Base-by-base conservation (phyloP, 352 stramenopile species). In the Pythium grandisporangium region DNA sequence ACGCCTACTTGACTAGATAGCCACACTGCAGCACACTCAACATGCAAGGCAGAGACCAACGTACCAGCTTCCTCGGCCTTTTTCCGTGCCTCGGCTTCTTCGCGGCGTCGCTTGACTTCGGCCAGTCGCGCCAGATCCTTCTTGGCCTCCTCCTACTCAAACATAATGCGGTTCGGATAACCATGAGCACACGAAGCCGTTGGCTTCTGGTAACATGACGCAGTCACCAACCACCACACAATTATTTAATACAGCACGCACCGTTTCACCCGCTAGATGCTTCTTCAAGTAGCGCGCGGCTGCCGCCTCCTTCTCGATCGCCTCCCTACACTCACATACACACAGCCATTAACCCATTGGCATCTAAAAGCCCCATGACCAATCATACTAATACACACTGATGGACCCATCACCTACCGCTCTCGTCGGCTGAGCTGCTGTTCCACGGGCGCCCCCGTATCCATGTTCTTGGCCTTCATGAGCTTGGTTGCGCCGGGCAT, bases 381-480 rank as follows among this genome's bases (percentile, higher is more conserved):
- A n/a, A n/a, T n/a, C n/a, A n/a, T n/a, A n/a, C n/a, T n/a, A n/a
- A n/a, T n/a, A n/a, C n/a, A n/a, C n/a, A n/a, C n/a, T n/a, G n/a
- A n/a, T n/a, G n/a, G n/a, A 37, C 17, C 6, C 14, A 38, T n/a
- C 4, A 45, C 56, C 25, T 36, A 77, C 66, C 82, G 75, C 50
- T 95, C 82, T 75, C 79, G 59, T 59, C 82, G 63, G 22, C 68
- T 86, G 20, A 95, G 69, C 61, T 90, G 62, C 43, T 85, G 77
- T 30, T 82, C 68, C 10, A 65, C 65, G 23, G 53, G 51, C 1
- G 45, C 63, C 17, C 82, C 69, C 5, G 61, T 64, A 26, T 74
- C 61, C 56, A 95, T 80, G 53, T 91, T 80, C 59, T 91, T 92
- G 26, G 75, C 76, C 63, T 92, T 93, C 57, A 93, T 86, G 22